Conservation (phyloP, 2,329 filamentous ascomycete genomes). For the Myotisia sp. region DNA sequence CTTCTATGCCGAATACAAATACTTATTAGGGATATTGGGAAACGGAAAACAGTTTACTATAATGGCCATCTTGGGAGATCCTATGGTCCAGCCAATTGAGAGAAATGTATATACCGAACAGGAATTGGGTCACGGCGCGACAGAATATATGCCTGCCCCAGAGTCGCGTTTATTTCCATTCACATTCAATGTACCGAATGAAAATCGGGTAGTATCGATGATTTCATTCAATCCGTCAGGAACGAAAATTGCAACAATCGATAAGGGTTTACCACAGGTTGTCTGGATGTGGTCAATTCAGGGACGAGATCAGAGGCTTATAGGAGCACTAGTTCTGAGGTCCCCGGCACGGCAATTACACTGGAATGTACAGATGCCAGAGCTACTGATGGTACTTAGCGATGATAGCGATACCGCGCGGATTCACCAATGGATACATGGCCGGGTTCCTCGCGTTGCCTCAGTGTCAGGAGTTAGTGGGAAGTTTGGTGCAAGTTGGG, state of each 20-base stretch:
- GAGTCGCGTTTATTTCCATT: slow-evolving; percentile 23
- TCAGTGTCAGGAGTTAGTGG: slow-evolving; percentile 6
- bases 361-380: slow-evolving; percentile 26
- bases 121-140: slow-evolving; percentile 20
- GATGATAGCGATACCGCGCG: slow-evolving; percentile 22
- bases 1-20: not conserved
- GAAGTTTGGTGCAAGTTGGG: slow-evolving; percentile 9
- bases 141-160: slow-evolving; percentile 25
- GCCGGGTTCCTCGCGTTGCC: slow-evolving; percentile 8
- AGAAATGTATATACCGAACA: slow-evolving; percentile 22
- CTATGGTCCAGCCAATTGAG: slow-evolving; percentile 20
- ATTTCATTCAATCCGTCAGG: slow-evolving; percentile 29
- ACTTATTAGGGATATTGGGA: too few relatives aligned
- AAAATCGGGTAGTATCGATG: slow-evolving; percentile 23
- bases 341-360: slow-evolving; percentile 26
- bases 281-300: slow-evolving; percentile 33
- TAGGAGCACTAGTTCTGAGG: slow-evolving; percentile 30
- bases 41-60: slow-evolving; percentile 8
- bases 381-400: slow-evolving; percentile 27
- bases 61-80: slow-evolving; percentile 24
- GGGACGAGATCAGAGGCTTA: slow-evolving; percentile 14
- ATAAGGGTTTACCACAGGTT: slow-evolving; percentile 29
- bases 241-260: slow-evolving; percentile 25
- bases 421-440: slow-evolving; percentile 17
- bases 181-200: slow-evolving; percentile 19